These are phyloP conservation scores for Fragilariopsis cylindrus DNA, from an alignment of 108 stramenopile species.

Conservation along the genomic window DNA sequence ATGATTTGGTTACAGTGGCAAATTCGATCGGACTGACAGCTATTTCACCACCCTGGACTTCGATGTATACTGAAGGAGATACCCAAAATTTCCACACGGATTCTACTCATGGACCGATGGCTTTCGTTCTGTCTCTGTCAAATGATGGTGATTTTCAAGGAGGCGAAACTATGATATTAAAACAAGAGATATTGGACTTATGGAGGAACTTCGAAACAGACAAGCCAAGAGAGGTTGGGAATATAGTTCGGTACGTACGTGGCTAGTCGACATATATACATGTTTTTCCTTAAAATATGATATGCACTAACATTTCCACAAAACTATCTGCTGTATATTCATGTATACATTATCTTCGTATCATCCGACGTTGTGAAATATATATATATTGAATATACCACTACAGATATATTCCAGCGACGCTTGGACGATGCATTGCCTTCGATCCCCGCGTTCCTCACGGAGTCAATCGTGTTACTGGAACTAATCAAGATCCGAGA, in stretches of 20 bases:
- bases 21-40: slow-evolving; percentile 37
- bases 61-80: slow-evolving; percentile 44
- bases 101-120: slow-evolving; percentile 39
- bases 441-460: slow-evolving; percentile 53
- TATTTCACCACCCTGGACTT: slow-evolving; percentile 49
- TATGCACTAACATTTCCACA: background rate
- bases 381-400: no score
- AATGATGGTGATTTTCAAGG: slow-evolving; percentile 36
- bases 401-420: slow-evolving; percentile 16
- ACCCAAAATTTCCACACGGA: slow-evolving; percentile 47
- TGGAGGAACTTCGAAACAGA: slow-evolving; percentile 38
- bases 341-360: background rate
- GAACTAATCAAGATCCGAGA: slow-evolving; percentile 26
- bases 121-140: slow-evolving; percentile 31
- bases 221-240: slow-evolving; percentile 24
- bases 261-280: background rate
- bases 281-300: background rate
- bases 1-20: slow-evolving; percentile 33
- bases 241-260: slow-evolving; percentile 24
- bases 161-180: slow-evolving; percentile 47
- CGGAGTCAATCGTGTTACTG: slow-evolving; percentile 36
- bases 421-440: slow-evolving; percentile 41
- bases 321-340: no score
- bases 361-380: background rate
- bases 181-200: slow-evolving; percentile 32